phyloP scores from a whole-genome alignment of 2,329 filamentous ascomycete species.

The Pseudogymnoascus sp. region DNA sequence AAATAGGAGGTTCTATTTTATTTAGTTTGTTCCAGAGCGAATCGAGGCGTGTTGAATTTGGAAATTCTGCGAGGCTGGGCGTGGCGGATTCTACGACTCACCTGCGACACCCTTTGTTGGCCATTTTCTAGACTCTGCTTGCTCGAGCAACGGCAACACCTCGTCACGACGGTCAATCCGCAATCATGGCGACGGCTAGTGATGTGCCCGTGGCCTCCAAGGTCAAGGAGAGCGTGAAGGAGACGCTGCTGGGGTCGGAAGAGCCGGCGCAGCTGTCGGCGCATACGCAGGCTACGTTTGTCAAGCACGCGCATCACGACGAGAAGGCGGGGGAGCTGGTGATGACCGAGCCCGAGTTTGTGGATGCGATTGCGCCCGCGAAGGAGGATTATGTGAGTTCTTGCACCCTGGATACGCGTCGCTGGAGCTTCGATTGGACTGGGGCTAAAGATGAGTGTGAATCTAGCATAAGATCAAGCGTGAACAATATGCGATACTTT shows the following conservation, averaged over 20 bases:
- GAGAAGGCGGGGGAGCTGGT: constrained; percentile 66
- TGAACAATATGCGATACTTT: constrained; percentile 90
- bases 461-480: constrained; percentile 91
- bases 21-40: neutral
- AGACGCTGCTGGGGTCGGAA: constrained; percentile 61
- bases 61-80: neutral
- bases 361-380: constrained; percentile 78
- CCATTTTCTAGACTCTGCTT: neutral
- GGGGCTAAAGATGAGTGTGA: neutral
- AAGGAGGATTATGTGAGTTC: constrained; percentile 82
- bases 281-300: constrained; percentile 69
- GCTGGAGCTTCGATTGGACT: neutral
- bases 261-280: constrained; percentile 57
- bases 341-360: constrained; percentile 80
- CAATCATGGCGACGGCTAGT: constrained; percentile 20
- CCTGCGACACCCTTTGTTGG: neutral
- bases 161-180: neutral
- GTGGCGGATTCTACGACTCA: neutral
- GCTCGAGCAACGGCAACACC: neutral
- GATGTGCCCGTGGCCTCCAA: constrained; percentile 13
- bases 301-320: constrained; percentile 68
- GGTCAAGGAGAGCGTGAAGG: constrained; percentile 60
- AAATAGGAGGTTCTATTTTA: neutral
- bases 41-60: too few species aligned
- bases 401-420: constrained; percentile 8